phyloP scores from a whole-genome alignment of 2,329 filamentous ascomycete genomes.

The Trichoderma oligosporum region DNA sequence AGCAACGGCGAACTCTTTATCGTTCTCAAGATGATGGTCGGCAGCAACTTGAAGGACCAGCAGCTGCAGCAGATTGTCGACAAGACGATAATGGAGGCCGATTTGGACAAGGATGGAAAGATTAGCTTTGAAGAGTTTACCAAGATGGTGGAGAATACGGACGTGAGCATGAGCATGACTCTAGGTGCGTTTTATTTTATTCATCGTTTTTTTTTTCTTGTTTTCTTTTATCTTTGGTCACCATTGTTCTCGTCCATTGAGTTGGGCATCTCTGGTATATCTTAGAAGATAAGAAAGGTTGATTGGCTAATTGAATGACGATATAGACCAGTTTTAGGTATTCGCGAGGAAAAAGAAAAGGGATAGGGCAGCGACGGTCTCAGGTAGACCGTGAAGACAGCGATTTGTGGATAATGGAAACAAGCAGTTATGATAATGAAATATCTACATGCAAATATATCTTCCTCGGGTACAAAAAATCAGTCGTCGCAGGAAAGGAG shows the following conservation, averaged over 20 bases:
- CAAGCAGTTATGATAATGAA: conserved; percentile 30
- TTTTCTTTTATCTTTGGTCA: not conserved
- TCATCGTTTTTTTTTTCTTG: not conserved
- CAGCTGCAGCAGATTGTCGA: conserved; percentile 99
- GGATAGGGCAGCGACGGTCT: conserved; percentile 14
- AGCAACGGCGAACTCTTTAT: conserved; percentile 99
- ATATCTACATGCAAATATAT: conserved; percentile 19
- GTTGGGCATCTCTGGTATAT: no score
- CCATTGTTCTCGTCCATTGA: not conserved
- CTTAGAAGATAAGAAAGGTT: no score
- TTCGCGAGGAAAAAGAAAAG: not conserved
- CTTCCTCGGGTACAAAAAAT: not conserved
- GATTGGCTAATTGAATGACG: not conserved
- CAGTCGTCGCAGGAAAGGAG: no score
- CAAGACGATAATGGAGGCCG: conserved; percentile 99
- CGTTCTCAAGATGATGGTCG: conserved; percentile 99
- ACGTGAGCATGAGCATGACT: conserved; percentile 72
- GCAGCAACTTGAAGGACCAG: conserved; percentile 97
- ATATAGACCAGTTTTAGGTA: conserved; percentile 27
- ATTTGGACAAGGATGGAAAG: conserved; percentile 91
- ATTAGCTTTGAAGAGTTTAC: conserved; percentile 99
- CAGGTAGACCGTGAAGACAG: conserved; percentile 20
- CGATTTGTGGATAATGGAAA: conserved; percentile 20
- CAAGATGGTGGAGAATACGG: conserved; percentile 96
- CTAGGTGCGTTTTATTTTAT: conserved; percentile 50